Evolutionary conservation across 352 stramenopile genomes (phyloP), one percentile per base, ranked within the genome.

Genomic region (Phytophthora sp.): DNA sequence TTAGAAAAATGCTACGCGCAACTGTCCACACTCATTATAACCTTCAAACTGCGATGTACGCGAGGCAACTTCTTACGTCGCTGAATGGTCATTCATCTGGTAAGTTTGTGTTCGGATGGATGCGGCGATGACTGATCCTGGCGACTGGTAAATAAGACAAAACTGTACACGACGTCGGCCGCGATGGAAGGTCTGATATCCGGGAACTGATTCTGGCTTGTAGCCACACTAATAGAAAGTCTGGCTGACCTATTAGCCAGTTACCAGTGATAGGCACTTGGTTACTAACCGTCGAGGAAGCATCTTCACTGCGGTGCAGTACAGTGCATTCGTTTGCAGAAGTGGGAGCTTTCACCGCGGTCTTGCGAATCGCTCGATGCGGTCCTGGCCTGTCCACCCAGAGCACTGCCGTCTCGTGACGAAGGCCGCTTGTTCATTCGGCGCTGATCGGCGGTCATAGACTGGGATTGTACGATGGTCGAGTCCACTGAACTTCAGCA

Each of bases 371-470:
- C 26, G 7, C 11, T 52, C 33, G 51, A 44, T 51, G 27, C 27
- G 53, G 26, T 3, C 52, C 39, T 52, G 18, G 42, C 42, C 42
- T 51, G 42, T 51, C 42, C 42, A 51, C 13, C 33, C 33, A 39
- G 2, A 5, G 9, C n/a, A n/a, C n/a, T n/a, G n/a, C n/a, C n/a
- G n/a, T n/a, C n/a, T n/a, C n/a, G 20, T 51, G 54, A 39, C 54
- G n/a, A 30, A 26, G 35, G 16, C 16, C 15, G 36, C n/a, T 45
- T 51, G 52, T 45, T 57, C 29, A 29, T 69, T 69, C 61, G 61
- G 26, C 29, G 44, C 41, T 51, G 61, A 69, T 69, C 44, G 21
- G 53, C 4, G 62, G 62, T 49, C 33, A 69, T 69, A 69, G n/a
- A 54, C 38, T 50, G 31, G 33, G 20, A 16, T 45, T 8, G 16